Base-by-base conservation (phyloP, 2,329 filamentous ascomycete species). In the Metarhizium rileyi region DNA sequence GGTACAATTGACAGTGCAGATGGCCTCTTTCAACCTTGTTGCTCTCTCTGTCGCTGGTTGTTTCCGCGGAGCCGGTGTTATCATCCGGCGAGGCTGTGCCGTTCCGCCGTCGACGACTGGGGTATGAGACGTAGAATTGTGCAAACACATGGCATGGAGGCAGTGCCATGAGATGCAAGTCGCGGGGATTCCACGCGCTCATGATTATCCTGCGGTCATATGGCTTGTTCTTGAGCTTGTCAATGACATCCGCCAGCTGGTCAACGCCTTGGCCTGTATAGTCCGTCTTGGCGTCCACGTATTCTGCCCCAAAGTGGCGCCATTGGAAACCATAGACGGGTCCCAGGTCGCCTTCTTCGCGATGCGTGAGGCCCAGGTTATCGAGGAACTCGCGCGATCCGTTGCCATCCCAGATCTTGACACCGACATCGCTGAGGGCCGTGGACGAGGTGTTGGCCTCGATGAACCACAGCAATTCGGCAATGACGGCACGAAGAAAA, bases 321-420 rank as follows among this genome's bases (percentile, higher is more conserved):
- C 93, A 98, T 70, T 98, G 93, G 71, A 98, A 98, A 2, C 93
- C 93, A 65, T 98, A 98, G 0, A 97, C 90, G 27, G 93, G 93
- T 1, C 93, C 93, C 0, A 98, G 75, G 62, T 98, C 93, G 56
- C 93, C 93, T 20, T 84, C 86, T 47, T 81, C 87, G 52, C 91
- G 87, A 63, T 95, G 83, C 0, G 76, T 74, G 6, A 97, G 78
- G 0, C 91, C 91, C 1, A 93, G 78, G 54, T 75, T 83, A 71
- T 98, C 91, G 35, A 98, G 86, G 66, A 86, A 97, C 61, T 83
- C 86, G 59, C 93, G 87, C 44, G 84, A 90, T 41, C 91, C 93
- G 64, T 98, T 98, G 60, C 90, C 91, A 65, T 98, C 93, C 93
- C 93, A 98, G 65, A 98, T 98, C 69, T 94, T 94, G 61, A 98